phyloP scores from a whole-genome alignment of 2,329 filamentous ascomycete genomes.

The Lachnellula occidentalis region DNA sequence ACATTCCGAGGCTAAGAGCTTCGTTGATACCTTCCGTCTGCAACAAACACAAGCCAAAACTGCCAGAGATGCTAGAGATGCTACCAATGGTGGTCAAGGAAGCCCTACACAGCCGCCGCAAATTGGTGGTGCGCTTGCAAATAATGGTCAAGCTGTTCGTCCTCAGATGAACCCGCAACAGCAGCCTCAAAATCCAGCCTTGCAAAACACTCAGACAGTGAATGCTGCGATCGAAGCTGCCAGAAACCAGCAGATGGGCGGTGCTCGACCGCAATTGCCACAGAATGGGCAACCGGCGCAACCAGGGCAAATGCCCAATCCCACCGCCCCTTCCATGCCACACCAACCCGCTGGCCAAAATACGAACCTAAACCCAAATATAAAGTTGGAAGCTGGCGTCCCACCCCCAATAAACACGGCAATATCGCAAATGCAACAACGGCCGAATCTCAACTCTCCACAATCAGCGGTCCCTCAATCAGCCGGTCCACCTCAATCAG shows the following conservation, averaged over 20 bases:
- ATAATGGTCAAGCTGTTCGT: constrained; percentile 16
- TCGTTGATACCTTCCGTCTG: constrained; percentile 43
- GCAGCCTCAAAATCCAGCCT: constrained; percentile 24
- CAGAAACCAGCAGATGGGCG: constrained; percentile 30
- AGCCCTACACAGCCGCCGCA: constrained; percentile 24
- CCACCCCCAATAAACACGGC: constrained; percentile 29
- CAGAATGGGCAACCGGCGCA: constrained; percentile 21
- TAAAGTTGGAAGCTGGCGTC: constrained; percentile 25
- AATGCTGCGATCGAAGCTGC: constrained; percentile 32
- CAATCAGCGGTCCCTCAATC: constrained; percentile 29
- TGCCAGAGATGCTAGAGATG: constrained; percentile 22
- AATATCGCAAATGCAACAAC: constrained; percentile 22
- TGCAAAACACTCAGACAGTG: constrained; percentile 30
- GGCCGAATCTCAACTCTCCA: constrained; percentile 25
- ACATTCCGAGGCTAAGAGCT: constrained; percentile 43
- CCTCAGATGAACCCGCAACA: constrained; percentile 28
- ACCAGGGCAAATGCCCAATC: constrained; percentile 15
- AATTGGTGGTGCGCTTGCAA: constrained; percentile 4
- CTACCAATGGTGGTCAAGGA: constrained; percentile 23
- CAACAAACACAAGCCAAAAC: constrained; percentile 22
- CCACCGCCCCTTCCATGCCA: constrained; percentile 18
- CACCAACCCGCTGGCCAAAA: constrained; percentile 3
- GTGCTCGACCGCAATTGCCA: constrained; percentile 21
- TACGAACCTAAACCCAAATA: constrained; percentile 13
- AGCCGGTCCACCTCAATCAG: constrained; percentile 21